phyloP scores from a whole-genome alignment of 202 grass and related monocot species.

The Setaria italica region DNA sequence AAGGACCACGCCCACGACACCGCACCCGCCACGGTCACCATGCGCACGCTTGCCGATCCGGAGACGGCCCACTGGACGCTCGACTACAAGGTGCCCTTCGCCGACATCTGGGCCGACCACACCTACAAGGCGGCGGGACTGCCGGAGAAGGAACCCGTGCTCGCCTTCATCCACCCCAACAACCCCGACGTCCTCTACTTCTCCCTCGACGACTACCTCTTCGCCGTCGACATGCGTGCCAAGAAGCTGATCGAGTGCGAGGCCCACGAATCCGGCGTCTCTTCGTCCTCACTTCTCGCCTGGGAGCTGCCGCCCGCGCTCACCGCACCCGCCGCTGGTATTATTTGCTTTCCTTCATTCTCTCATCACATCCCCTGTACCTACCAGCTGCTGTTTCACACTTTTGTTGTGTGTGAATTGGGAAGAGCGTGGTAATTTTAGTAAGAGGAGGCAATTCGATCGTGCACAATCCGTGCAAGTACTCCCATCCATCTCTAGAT shows the following conservation, averaged over 20 bases:
- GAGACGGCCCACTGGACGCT: neutral
- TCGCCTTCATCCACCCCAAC: neutral
- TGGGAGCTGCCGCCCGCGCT: conserved; percentile 3
- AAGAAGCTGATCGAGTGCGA: conserved; percentile 12
- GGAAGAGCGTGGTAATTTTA: too few species aligned
- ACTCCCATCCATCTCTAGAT: too few species aligned
- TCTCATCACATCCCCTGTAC: too few species aligned
- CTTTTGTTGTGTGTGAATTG: too few species aligned
- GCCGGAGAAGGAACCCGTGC: neutral
- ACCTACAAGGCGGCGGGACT: conserved; percentile 42
- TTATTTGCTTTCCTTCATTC: too few species aligned
- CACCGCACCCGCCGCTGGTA: neutral
- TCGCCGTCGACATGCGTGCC: conserved; percentile 4
- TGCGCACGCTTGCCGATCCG: conserved; percentile 5
- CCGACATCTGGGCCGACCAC: conserved; percentile 19
- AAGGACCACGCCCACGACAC: neutral
- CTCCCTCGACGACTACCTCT: neutral
- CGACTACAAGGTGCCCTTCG: conserved; percentile 16
- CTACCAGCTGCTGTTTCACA: too few species aligned
- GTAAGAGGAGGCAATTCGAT: too few species aligned
- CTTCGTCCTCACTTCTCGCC: neutral
- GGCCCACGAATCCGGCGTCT: neutral
- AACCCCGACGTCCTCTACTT: conserved; percentile 1
- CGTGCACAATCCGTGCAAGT: too few species aligned
- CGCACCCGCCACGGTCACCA: neutral